Base-by-base conservation (phyloP, 2,329 filamentous ascomycete genomes). In the Cytospora piceicola region DNA sequence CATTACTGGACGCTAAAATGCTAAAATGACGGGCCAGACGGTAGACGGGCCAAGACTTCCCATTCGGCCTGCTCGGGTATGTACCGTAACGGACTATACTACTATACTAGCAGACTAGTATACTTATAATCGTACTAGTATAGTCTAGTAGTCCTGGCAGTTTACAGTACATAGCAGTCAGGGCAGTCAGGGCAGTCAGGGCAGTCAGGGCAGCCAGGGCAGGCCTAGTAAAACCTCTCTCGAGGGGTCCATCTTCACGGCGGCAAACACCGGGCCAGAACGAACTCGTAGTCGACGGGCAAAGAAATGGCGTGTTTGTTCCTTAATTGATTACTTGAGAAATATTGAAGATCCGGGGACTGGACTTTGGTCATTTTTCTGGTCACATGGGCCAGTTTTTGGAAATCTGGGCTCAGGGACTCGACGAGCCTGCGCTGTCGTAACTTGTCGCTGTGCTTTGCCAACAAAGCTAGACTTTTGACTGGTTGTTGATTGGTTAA, bases 391-490 rank as follows among this genome's bases (percentile, higher is more conserved):
- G 17, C 12, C 39, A 42, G 17, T 42, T 57, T 22, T 57, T 51
- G 39, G 34, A 36, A 36, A 36, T 36, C 34, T 36, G 34, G 34
- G 34, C 34, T 36, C 34, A 36, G 34, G 34, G 12, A 36, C 34
- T 36, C 54, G 20, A 58, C 57, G 61, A 55, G 51, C 49, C 57
- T 30, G 54, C 36, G 55, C 46, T n/a, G n/a, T n/a, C n/a, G n/a
- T n/a, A n/a, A n/a, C n/a, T 36, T n/a, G 30, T 57, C 49, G 56
- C 52, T 36, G 34, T 36, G 39, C 39, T n/a, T n/a, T 42, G 39
- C 39, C 39, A 46, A 63, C 61, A 46, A 63, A 57, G 61, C 61
- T 63, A 57, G 61, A 46, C 60, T 62, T 62, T 34, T 34, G 60
- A 51, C 61, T 63, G 29, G 52, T 61, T 34, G 51, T 39, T 36